These are phyloP conservation scores for Cerrena zonata DNA, from an alignment of 1,284 basidiomycete genomes.

Conservation along the genomic window DNA sequence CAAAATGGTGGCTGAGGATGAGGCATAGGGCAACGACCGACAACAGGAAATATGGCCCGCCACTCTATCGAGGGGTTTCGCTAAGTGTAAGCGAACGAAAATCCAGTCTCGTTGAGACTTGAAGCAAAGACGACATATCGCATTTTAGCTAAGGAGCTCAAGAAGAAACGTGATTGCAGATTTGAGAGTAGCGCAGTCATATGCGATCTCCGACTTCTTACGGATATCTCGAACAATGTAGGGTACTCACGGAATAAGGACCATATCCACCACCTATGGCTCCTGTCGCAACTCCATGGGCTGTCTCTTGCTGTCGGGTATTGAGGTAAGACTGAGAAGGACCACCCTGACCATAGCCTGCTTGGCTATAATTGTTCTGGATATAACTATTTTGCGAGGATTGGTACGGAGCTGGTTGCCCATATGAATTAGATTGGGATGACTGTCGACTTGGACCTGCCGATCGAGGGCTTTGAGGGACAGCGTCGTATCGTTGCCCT, in stretches of 20 bases:
- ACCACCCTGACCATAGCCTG: background rate
- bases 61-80: too few species aligned
- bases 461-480: slow-evolving; percentile 42
- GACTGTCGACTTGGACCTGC: slow-evolving; percentile 20
- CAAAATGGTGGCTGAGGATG: too few species aligned
- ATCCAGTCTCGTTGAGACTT: too few species aligned
- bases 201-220: too few species aligned
- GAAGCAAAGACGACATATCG: too few species aligned
- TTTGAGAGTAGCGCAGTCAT: too few species aligned
- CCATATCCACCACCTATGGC: slow-evolving; percentile 70
- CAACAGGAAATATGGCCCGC: too few species aligned
- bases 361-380: background rate
- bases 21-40: too few species aligned
- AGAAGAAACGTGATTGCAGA: too few species aligned
- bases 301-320: slow-evolving; percentile 39
- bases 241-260: slow-evolving; percentile 64
- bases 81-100: too few species aligned
- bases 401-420: slow-evolving; percentile 5
- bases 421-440: slow-evolving; percentile 25
- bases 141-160: too few species aligned
- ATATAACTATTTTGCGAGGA: slow-evolving; percentile 3
- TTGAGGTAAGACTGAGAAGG: background rate
- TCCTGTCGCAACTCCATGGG: slow-evolving; percentile 67
- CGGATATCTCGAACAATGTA: too few species aligned
- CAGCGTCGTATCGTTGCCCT: slow-evolving; percentile 41